Evolutionary conservation across 2,329 filamentous ascomycete species (phyloP).

Genomic region (Paracamarosporium sp.): DNA sequence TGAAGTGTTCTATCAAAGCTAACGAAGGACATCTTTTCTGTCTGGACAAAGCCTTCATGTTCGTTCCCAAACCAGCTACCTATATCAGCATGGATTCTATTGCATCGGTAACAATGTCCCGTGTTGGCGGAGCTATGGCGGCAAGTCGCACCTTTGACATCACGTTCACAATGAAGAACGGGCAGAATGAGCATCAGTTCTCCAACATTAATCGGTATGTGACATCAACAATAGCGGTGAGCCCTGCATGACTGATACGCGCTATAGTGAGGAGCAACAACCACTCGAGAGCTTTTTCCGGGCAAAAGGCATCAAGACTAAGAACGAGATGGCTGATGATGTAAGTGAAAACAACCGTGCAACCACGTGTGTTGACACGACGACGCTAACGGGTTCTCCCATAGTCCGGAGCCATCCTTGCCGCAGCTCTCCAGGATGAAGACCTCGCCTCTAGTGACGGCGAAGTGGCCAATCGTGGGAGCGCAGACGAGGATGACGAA

Average conservation of each 20-base stretch:
- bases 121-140: slow-evolving; percentile 91
- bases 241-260: slow-evolving; percentile 30
- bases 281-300: slow-evolving; percentile 98
- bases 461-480: slow-evolving; percentile 79
- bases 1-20: slow-evolving; percentile 99
- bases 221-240: not conserved
- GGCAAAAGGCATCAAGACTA: slow-evolving; percentile 90
- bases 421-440: slow-evolving; percentile 82
- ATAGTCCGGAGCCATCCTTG: slow-evolving; percentile 67
- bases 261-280: slow-evolving; percentile 81
- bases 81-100: slow-evolving; percentile 97
- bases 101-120: slow-evolving; percentile 89
- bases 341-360: slow-evolving; percentile 58
- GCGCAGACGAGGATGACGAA: slow-evolving; percentile 95
- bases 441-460: slow-evolving; percentile 84
- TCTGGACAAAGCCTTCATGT: slow-evolving; percentile 97
- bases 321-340: slow-evolving; percentile 99
- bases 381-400: slow-evolving; percentile 30
- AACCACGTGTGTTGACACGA: slow-evolving; percentile 4
- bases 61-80: slow-evolving; percentile 96
- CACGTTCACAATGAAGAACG: slow-evolving; percentile 86
- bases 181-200: slow-evolving; percentile 90
- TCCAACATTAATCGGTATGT: slow-evolving; percentile 92
- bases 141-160: slow-evolving; percentile 97
- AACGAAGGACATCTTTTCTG: slow-evolving; percentile 98